These are phyloP conservation scores for Nemania sp. DNA, from an alignment of 2,329 filamentous ascomycete species.

Conservation along the genomic window DNA sequence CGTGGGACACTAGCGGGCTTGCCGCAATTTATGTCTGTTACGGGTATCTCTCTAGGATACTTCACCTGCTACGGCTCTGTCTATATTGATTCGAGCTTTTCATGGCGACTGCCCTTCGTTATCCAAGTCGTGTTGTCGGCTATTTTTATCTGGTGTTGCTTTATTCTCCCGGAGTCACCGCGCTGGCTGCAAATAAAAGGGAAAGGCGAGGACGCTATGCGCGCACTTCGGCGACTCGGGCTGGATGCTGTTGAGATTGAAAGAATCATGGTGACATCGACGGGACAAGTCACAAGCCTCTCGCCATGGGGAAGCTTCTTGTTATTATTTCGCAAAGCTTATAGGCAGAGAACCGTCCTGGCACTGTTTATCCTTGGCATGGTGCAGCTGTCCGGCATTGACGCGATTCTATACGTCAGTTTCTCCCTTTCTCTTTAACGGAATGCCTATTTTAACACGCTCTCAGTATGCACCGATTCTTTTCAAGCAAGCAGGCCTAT, in stretches of 20 bases:
- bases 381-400: conserved; percentile 71
- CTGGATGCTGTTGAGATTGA: conserved; percentile 60
- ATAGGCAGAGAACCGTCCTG: conserved; percentile 59
- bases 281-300: conserved; percentile 48
- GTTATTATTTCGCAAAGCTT: conserved; percentile 55
- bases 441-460: neutral
- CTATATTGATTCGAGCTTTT: conserved; percentile 58
- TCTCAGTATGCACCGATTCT: conserved; percentile 70
- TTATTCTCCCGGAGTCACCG: conserved; percentile 66
- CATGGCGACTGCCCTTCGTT: conserved; percentile 69
- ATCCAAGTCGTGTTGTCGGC: conserved; percentile 59
- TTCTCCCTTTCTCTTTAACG: neutral
- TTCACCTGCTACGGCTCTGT: conserved; percentile 71
- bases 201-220: conserved; percentile 58
- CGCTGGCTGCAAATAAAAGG: conserved; percentile 67
- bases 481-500: conserved; percentile 70
- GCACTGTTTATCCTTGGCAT: conserved; percentile 63
- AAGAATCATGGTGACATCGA: conserved; percentile 56
- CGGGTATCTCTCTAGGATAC: conserved; percentile 66
- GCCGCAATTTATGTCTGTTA: conserved; percentile 64
- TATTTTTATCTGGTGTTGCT: conserved; percentile 54
- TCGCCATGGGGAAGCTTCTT: conserved; percentile 50
- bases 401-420: conserved; percentile 70
- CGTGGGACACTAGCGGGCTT: conserved; percentile 64
- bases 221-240: conserved; percentile 57